Base-by-base conservation (phyloP, 2,329 filamentous ascomycete genomes). In the Microcera coccophila region DNA sequence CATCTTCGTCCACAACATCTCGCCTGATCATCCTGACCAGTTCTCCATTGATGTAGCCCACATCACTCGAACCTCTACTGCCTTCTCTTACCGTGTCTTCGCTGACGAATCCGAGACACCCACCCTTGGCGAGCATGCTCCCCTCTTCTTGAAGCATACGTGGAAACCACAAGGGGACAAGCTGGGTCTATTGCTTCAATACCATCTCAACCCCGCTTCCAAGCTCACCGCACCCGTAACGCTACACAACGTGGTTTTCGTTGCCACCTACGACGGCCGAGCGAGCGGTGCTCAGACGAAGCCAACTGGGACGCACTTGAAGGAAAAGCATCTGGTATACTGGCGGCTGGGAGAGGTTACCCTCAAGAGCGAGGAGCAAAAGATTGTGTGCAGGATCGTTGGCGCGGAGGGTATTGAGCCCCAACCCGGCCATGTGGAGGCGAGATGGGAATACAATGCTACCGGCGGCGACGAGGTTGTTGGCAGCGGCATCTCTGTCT, bases 71-170 rank as follows among this genome's bases (percentile, higher is more conserved):
- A 84, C 87, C 2, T 78, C 84, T 0, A 82, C 91, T 5, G 91
- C 85, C 7, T 97, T 98, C 71, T 95, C 93, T 46, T 98, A 97
- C 65, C 87, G 90, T 58, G 74, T 96, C 10, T 87, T 93, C 53
- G 67, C 87, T 21, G 82, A 90, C 22, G 73, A 79, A 15, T 57
- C 65, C 31, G 72, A 78, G n/a, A 54, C 66, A 4, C 49, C 66
- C 2, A 50, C 65, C 3, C 65, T 76, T 4, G 67, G 66, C 5
- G 61, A 69, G 4, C 82, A 87, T 55, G 84, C 85, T 10, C 90
- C 90, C 0, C 70, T 96, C 11, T 69, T 85, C 14, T 70, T 95
- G 35, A 80, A 78, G 16, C 84, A 88, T 3, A 76, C 76, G 1
- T 96, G 90, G 90, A 94, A 91, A 61, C 74, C 87, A 2, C 84